Base-by-base conservation (phyloP, 2,329 filamentous ascomycete species). In the Beauveria varroae region DNA sequence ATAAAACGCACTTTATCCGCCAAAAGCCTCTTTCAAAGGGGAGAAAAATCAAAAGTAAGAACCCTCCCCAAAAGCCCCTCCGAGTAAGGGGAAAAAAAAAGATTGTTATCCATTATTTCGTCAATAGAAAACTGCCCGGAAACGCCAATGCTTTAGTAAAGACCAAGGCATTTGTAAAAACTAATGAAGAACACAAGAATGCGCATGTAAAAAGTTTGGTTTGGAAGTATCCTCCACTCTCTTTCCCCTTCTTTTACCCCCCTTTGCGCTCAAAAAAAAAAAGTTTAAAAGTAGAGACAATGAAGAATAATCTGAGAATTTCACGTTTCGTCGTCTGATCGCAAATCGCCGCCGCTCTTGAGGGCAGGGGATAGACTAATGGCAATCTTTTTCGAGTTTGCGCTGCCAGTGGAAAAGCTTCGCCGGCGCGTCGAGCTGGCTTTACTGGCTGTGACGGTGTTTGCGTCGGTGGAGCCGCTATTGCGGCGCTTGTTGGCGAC, bases 401-500 rank as follows among this genome's bases (percentile, higher is more conserved):
- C 72, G 24, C 47, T 70, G 57, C 75, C 71, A 22, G 73, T 72
- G 2, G 73, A 73, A 64, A 81, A 78, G 57, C 75, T 75, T 69
- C 79, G 72, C 18, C 75, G 71, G 63, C 72, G 69, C 49, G 68
- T 67, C 34, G 34, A 37, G 34, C 34, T 66, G 52, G 67, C 54
- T 16, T 64, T 65, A 20, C 73, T 73, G n/a, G 75, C 69, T 16
- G 73, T 65, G 43, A 67, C 65, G 22, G 75, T 71, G 49, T 75
- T 79, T 10, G 76, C 73, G 18, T 76, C 77, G 2, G 77, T 76
- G 8, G 83, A 81, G 60, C 76, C 79, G 70, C 81, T 86, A 67
- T 83, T 86, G 43, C 85, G 81, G 46, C 85, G 80, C 69, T 87
- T 88, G 69, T 78, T 79, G 54, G 83, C 78, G 65, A 90, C 86